Conservation (phyloP, 768 basidiomycete species). For the Russula griseocarnosa region DNA sequence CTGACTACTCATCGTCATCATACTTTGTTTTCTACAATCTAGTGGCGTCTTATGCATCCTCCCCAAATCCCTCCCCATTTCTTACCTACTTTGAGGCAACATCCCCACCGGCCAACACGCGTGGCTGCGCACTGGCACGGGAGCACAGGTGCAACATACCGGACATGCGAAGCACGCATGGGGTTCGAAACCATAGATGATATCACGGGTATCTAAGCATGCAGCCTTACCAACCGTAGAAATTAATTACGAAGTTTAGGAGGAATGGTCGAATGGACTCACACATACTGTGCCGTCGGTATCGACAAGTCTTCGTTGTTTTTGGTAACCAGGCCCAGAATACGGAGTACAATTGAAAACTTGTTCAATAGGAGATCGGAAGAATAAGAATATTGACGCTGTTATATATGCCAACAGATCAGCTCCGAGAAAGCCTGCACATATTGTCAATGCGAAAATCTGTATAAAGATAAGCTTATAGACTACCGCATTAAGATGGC, state of each 20-base stretch:
- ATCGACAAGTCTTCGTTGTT: not conserved
- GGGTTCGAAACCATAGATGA: conserved; percentile 14
- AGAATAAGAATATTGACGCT: conserved; percentile 13
- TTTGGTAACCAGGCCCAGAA: not conserved
- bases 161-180: too few relatives aligned
- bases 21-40: not conserved
- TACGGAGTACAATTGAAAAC: conserved; percentile 1
- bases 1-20: not conserved
- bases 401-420: not conserved
- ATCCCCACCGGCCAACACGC: conserved; percentile 65
- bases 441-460: conserved; percentile 8
- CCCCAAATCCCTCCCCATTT: conserved; percentile 43
- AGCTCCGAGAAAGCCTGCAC: not conserved
- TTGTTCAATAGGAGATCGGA: not conserved
- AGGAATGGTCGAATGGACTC: not conserved
- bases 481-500: too few relatives aligned
- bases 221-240: not conserved
- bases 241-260: not conserved
- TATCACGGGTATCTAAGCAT: conserved; percentile 13
- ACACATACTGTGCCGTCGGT: not conserved
- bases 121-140: conserved; percentile 73
- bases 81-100: conserved; percentile 77
- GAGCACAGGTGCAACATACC: too few relatives aligned
- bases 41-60: conserved; percentile 34
- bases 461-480: not conserved